Percentiles rank a stretch among this genome's conserved stretches.
These are phyloP conservation scores for Colletotrichum brevisporum DNA, from an alignment of 2,329 filamentous ascomycete species.

Conservation along the genomic window DNA sequence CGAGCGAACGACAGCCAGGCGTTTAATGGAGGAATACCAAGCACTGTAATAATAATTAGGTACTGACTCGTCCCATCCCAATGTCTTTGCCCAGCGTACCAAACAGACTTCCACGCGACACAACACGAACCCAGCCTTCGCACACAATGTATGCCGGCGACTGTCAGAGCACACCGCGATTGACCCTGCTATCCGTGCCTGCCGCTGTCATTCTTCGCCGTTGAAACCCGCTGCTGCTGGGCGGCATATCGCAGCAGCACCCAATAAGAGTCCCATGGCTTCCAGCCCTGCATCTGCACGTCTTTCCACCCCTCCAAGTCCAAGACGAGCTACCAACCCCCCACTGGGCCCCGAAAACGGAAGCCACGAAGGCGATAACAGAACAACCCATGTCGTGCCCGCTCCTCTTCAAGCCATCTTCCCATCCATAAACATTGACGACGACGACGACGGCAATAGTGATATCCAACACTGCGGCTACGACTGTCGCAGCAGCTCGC, in stretches of 20 bases:
- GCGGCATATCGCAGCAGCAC: background rate
- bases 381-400: constrained; percentile 24
- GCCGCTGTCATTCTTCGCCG: background rate
- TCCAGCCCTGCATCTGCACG: constrained; percentile 57
- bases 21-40: too few relatives aligned
- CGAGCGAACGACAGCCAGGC: too few relatives aligned
- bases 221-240: constrained; percentile 18
- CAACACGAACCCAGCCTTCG: background rate
- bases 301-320: constrained; percentile 59
- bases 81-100: constrained; percentile 8
- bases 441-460: constrained; percentile 6
- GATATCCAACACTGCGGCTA: background rate
- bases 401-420: constrained; percentile 20
- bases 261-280: constrained; percentile 62
- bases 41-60: background rate
- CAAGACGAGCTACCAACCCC: constrained; percentile 69
- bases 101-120: constrained; percentile 8
- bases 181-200: constrained; percentile 15
- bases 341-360: constrained; percentile 64
- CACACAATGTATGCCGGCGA: constrained; percentile 27
- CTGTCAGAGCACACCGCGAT: constrained; percentile 21
- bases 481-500: constrained; percentile 2
- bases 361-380: constrained; percentile 26
- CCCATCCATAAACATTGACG: constrained; percentile 29
- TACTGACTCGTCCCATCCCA: constrained; percentile 29